Base-by-base conservation (phyloP, 768 basidiomycete species). In the Mycena albidolilacea region DNA sequence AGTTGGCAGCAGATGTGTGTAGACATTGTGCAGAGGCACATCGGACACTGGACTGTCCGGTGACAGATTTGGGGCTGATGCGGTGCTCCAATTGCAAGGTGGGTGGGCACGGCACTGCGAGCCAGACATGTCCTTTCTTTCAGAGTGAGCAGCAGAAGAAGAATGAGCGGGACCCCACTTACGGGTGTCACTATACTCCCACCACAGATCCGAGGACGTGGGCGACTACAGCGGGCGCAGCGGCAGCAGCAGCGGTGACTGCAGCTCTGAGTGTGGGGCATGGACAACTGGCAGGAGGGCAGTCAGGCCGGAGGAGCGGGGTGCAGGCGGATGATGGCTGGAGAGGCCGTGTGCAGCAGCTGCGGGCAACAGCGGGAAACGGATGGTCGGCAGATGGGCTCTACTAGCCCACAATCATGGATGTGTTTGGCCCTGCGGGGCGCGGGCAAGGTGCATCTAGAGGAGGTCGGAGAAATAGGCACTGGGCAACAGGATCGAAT, bases 51-150 rank as follows among this genome's bases (percentile, higher is more conserved):
- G 63, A 70, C 44, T 70, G 69, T 55, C 0, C 15, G 8, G 37
- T 39, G 0, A 46, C 23, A 5, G 62, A 70, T 8, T 44, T 43
- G 14, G 52, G 43, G 5, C 17, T 15, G 0, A 39, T 46, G 7
- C 17, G 11, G 7, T 74, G 73, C 39, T 35, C 58, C 9, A 65
- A 69, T 12, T 74, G 73, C 35, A 62, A 57, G 50, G 57, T 55
- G 15, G 12, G 11, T 1, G 72, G 67, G 30, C 72, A 73, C 19
- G 43, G 37, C 0, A 69, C 73, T 2, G 64, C 19, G 30, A 39
- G 44, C n/a, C 38, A 64, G 2, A 14, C 7, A 9, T 71, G 70
- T 30, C 41, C 70, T 15, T 15, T 54, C 1, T 64, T 64, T 14
- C 38, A 15, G 38, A 21, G 19, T 14, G n/a, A 35, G 43, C 21